phyloP scores from a whole-genome alignment of 2,329 filamentous ascomycete genomes.

The Ophiocordyceps camponoti-floridani region DNA sequence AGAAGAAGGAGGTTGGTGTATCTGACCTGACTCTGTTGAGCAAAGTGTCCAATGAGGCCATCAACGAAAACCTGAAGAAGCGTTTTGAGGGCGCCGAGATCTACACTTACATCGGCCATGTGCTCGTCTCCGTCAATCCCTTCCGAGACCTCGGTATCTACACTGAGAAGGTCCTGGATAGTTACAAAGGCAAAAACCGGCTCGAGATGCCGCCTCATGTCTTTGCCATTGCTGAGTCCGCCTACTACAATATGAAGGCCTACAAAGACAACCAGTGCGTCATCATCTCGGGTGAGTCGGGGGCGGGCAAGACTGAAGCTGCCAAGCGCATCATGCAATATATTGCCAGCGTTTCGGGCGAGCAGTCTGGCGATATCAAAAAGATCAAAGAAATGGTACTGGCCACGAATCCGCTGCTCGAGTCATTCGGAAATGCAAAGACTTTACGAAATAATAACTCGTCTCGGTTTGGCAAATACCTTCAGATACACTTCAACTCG shows the following conservation, averaged over 20 bases:
- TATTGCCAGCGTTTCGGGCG: constrained; percentile 90
- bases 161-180: constrained; percentile 81
- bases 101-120: constrained; percentile 99
- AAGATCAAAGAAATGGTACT: constrained; percentile 99
- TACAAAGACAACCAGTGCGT: constrained; percentile 99
- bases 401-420: constrained; percentile 88
- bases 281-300: constrained; percentile 96
- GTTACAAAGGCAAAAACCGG: constrained; percentile 92
- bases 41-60: constrained; percentile 97
- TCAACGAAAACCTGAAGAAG: constrained; percentile 98
- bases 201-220: constrained; percentile 92
- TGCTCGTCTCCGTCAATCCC: constrained; percentile 95
- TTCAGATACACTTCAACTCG: constrained; percentile 89
- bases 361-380: constrained; percentile 70
- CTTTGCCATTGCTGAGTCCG: constrained; percentile 86
- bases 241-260: constrained; percentile 99
- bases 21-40: constrained; percentile 94
- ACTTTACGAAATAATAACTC: constrained; percentile 98
- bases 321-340: constrained; percentile 99
- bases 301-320: constrained; percentile 94
- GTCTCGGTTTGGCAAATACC: constrained; percentile 93
- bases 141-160: constrained; percentile 97
- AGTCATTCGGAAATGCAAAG: constrained; percentile 97
- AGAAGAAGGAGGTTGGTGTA: constrained; percentile 99
- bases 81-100: constrained; percentile 95